Evolutionary conservation across 2,329 filamentous ascomycete genomes (phyloP), one percentile per base, ranked within the genome.

Genomic region (Trichoderma arundinaceum): DNA sequence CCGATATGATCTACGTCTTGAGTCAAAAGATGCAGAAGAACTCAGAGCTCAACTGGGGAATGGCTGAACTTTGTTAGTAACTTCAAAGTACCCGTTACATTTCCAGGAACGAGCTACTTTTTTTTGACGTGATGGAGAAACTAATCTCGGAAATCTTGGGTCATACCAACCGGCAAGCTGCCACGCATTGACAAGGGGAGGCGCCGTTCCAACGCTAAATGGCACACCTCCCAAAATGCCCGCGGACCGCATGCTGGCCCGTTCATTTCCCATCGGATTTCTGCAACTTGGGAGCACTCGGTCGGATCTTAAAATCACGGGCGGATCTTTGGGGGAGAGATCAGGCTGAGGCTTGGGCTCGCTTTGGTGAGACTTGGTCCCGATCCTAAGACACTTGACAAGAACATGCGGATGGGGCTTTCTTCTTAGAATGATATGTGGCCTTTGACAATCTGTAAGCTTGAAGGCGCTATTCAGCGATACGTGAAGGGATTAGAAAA

Each of bases 81-180:
- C 44, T 28, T 13, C 33, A 22, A 53, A 43, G 60, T 63, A 54
- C 60, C 60, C 49, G 49, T 54, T 46, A 53, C 60, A 53, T 54
- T 63, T 8, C 49, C 38, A 63, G 51, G 52, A 41, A 64, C 61
- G 61, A 57, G 61, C 52, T 57, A 57, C 61, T 54, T 56, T 64
- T 64, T 56, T 64, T 64, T 56, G 61, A 64, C 51, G 41, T 41
- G 61, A 64, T 56, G 52, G 51, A 49, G 61, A 57, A 51, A 65
- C 49, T 62, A 66, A 66, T 66, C 57, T 66, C 64, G 64, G 64
- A 66, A 66, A 66, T 66, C 64, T 66, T 66, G 64, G 60, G 64
- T 66, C 35, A 61, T 61, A 66, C 57, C 64, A 66, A 51, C 64
- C 64, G 64, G 64, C 64, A 65, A 52, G 56, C 41, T 66, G 64